A percentile compares a stretch with the other conserved stretches of the same genome.
These are phyloP conservation scores for Annulohypoxylon bovei DNA, from an alignment of 495 filamentous ascomycete species.

Conservation along the genomic window DNA sequence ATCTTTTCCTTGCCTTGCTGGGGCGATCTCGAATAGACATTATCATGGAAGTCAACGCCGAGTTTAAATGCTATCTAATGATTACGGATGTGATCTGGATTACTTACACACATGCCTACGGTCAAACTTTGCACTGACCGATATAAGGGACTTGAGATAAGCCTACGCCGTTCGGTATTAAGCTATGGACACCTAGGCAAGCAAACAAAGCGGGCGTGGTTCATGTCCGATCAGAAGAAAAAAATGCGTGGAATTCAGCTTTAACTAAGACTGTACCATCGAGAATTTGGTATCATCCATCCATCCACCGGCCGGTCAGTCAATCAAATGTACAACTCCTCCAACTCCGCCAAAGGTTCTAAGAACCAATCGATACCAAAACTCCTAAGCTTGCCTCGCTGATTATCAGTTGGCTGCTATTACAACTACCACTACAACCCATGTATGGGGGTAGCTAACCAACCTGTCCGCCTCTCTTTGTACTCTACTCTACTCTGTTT, in stretches of 20 bases:
- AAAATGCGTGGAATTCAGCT: slow-evolving; percentile 16
- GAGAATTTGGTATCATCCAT: slow-evolving; percentile 31
- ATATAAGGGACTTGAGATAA: too few relatives aligned
- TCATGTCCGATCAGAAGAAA: background rate
- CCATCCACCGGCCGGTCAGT: background rate
- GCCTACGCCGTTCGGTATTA: too few relatives aligned
- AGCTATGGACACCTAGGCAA: too few relatives aligned
- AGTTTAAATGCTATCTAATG: background rate
- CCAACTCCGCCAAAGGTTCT: background rate
- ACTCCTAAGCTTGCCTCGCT: background rate
- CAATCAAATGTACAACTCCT: background rate
- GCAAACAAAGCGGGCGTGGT: too few relatives aligned
- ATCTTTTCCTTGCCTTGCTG: background rate
- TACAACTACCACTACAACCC: background rate
- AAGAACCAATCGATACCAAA: slow-evolving; percentile 12
- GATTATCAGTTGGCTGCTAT: background rate
- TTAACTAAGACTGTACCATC: slow-evolving; percentile 9
- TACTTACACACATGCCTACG: too few relatives aligned
- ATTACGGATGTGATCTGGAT: too few relatives aligned
- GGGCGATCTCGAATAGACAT: background rate
- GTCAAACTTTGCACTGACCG: too few relatives aligned
- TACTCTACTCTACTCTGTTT: background rate
- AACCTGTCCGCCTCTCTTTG: background rate
- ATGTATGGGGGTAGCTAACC: background rate
- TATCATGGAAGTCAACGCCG: background rate